Evolutionary conservation across 2,329 filamentous ascomycete genomes (phyloP), one percentile per base, ranked within the genome.

Genomic region (Neopestalotiopsis sp.): DNA sequence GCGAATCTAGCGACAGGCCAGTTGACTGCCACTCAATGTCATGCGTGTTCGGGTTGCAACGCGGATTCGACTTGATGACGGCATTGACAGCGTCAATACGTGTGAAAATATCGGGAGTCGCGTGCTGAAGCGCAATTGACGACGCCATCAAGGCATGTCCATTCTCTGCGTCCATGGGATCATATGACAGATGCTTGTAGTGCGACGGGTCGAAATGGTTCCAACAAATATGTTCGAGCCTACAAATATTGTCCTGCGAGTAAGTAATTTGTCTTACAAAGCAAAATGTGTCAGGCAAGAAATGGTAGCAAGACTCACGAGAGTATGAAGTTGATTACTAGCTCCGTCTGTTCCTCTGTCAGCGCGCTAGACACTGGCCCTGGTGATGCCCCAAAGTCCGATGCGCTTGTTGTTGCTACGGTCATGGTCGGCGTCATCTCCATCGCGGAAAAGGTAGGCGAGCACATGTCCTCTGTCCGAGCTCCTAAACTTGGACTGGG

Each of bases 291-390:
- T 3, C 5, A 28, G 24, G 60, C 57, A 45, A 12, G 20, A 34
- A 65, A 56, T 20, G 24, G 24, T 28, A n/a, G 20, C 3, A 10
- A 28, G 7, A 67, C 84, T 72, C 79, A 88, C 85, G 83, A 82
- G 28, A 88, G 78, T 68, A 88, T 86, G 66, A 88, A 86, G 76
- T 88, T 88, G 71, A 88, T 81, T 20, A 81, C 84, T 58, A 79
- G 77, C 57, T 84, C 81, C 40, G 83, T 84, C 72, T 87, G 80
- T 3, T 77, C 76, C 1, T 59, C 42, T 28, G 30, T 67, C 52
- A 67, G 59, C 76, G 74, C 4, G 78, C 80, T 69, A 81, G 75
- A 61, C 76, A 76, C 13, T 74, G 69, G 69, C 76, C 67, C 68
- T 66, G 42, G 68, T 69, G n/a, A 74, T 30, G 61, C 20, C 13